phyloP scores from a whole-genome alignment of 2,329 filamentous ascomycete genomes.

The Colletotrichum paranaense region DNA sequence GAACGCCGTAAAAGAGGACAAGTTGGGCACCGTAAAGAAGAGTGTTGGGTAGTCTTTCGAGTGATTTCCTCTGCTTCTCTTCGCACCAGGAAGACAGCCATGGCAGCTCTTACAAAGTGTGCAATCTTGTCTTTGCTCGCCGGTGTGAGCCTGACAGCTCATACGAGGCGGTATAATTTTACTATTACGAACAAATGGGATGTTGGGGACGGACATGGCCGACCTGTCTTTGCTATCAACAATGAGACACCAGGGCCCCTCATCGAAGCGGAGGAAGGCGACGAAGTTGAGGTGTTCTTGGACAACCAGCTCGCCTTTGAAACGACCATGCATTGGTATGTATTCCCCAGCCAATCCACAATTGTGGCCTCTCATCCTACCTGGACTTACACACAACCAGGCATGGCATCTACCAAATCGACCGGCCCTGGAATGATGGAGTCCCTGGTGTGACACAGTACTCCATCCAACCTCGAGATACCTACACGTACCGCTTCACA shows the following conservation, averaged over 20 bases:
- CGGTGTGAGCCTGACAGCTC: slow-evolving; percentile 13
- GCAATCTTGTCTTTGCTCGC: slow-evolving; percentile 11
- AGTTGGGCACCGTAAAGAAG: background rate
- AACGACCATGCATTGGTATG: slow-evolving; percentile 31
- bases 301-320: slow-evolving; percentile 30
- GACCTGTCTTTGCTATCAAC: slow-evolving; percentile 29
- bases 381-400: background rate
- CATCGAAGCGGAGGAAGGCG: slow-evolving; percentile 30
- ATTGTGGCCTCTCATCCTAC: background rate
- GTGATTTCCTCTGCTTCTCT: background rate
- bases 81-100: background rate
- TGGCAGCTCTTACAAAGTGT: background rate
- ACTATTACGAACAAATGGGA: slow-evolving; percentile 30
- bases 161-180: slow-evolving; percentile 27
- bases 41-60: background rate
- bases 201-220: slow-evolving; percentile 19
- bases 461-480: slow-evolving; percentile 28
- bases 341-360: background rate
- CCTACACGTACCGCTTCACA: slow-evolving; percentile 24
- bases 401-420: slow-evolving; percentile 29
- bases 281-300: slow-evolving; percentile 29
- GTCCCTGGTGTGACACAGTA: slow-evolving; percentile 28
- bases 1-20: background rate
- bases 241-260: slow-evolving; percentile 26
- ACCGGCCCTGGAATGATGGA: slow-evolving; percentile 30